Percentiles rank a stretch among this genome's conserved stretches.
Conservation (phyloP, 169 alveolate genomes). For the Perkinsus olseni region DNA sequence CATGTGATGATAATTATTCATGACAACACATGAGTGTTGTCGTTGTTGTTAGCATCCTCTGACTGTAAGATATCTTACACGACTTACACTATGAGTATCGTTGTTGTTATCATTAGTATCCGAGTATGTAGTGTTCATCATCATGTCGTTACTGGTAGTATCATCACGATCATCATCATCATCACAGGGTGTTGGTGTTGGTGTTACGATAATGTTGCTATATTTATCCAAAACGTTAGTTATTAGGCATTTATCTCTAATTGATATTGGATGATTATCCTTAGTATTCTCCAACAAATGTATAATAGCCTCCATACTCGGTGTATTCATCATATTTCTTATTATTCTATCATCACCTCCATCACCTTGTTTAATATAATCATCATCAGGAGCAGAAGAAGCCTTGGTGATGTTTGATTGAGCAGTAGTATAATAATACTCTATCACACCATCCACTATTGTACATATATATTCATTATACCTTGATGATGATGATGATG, state of each 20-base stretch:
- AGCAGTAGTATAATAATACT: not conserved
- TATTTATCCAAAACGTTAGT: not conserved
- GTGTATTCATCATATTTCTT: not conserved
- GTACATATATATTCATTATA: not conserved
- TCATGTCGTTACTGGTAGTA: too few species aligned
- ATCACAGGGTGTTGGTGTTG: not conserved
- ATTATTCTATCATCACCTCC: not conserved
- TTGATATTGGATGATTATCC: conserved; percentile 4
- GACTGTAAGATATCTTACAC: too few species aligned
- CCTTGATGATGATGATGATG: too few species aligned
- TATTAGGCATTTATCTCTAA: not conserved
- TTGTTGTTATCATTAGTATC: conserved; percentile 2
- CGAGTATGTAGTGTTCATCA: too few species aligned
- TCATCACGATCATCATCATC: not conserved
- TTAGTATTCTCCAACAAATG: not conserved
- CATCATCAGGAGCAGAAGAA: too few species aligned
- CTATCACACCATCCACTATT: not conserved
- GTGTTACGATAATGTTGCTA: not conserved
- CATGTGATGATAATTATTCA: too few species aligned
- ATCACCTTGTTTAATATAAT: too few species aligned
- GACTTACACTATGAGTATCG: not conserved
- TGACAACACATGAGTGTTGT: too few species aligned
- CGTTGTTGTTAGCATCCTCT: too few species aligned
- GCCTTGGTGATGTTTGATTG: not conserved
- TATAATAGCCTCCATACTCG: not conserved